Evolutionary conservation across 78 protist genomes (phyloP), one percentile per base, ranked within the genome.

Genomic region (Trichosphaerium sp.): DNA sequence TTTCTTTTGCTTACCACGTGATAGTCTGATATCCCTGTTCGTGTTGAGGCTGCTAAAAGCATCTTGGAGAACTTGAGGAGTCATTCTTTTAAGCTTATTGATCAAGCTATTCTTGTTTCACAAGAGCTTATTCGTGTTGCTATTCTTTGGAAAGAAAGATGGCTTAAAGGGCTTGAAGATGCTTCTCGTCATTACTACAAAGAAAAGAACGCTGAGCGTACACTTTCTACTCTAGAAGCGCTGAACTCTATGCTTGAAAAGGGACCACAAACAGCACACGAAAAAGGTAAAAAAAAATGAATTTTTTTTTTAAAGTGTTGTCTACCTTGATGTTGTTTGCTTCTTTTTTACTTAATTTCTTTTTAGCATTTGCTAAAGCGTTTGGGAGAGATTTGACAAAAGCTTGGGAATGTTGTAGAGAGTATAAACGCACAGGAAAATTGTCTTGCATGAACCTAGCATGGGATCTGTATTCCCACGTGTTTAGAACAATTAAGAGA

Each of bases 111-210:
- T 47, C 62, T 96, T 28, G 97, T 97, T 11, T 12, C 68, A 34
- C 43, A 62, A 49, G 99, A 97, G 78, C 82, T 97, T 55, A 94
- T 97, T 43, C 88, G 99, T 28, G 91, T 88, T 8, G 96, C 98
- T 52, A 95, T 94, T 69, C 65, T 97, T 15, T 93, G 97, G 98
- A 83, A 79, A 49, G 99, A 97, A 70, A 72, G 75, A 90, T 97
- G 99, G 99, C 88, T 86, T 68, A 98, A 93, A 75, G 97, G 94
- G 21, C 39, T 97, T 7, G 99, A 96, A 62, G 98, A 94, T 67
- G 97, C 97, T 1, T 65, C 87, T 7, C 69, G 97, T 23, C 82
- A 71, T 48, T 92, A 77, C 82, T 94, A 89, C 49, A 95, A 81
- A 3, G 92, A 88, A 3, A 70, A 79, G 49, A 69, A 94, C 76